These are phyloP conservation scores for Rubus parviflorus DNA, from an alignment of 306 rosid genomes.

Conservation along the genomic window DNA sequence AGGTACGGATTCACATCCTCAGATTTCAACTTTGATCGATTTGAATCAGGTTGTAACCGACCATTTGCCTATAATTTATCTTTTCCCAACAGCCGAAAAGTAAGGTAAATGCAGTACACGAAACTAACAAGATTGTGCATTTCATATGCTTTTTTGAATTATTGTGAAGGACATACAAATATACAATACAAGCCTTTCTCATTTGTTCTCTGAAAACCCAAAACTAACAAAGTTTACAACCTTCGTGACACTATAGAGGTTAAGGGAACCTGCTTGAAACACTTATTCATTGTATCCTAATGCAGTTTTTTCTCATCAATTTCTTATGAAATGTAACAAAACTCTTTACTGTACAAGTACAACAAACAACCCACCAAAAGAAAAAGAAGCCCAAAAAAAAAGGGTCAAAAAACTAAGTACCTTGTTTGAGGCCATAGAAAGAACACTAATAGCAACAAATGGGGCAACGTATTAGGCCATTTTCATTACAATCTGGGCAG, in stretches of 20 bases:
- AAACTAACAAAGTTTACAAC: constrained; percentile 27
- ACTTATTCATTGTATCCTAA: constrained; percentile 29
- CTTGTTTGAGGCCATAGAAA: constrained; percentile 30
- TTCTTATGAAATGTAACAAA: constrained; percentile 27
- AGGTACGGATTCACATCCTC: not conserved
- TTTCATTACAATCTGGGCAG: constrained; percentile 86
- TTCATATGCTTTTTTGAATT: constrained; percentile 23
- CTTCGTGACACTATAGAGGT: constrained; percentile 29
- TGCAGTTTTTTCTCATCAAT: constrained; percentile 17
- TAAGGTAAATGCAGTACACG: not conserved
- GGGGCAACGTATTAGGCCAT: constrained; percentile 80
- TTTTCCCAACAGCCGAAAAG: not conserved
- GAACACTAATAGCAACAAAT: constrained; percentile 55
- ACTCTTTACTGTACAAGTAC: constrained; percentile 70
- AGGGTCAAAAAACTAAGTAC: constrained; percentile 25
- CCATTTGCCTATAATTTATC: not conserved
- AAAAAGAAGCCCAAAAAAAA: constrained; percentile 31
- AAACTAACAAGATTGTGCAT: constrained; percentile 1
- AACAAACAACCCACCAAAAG: constrained; percentile 36
- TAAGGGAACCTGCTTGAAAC: constrained; percentile 28
- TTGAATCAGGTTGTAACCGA: not conserved
- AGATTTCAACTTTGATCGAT: not conserved
- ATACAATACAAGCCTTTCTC: constrained; percentile 24
- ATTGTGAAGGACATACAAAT: constrained; percentile 9
- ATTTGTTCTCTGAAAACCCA: constrained; percentile 17